A percentile compares a stretch with the other conserved stretches of the same genome.
phyloP scores from a whole-genome alignment of 441 rosid genomes.

The Erysimum cheiri region DNA sequence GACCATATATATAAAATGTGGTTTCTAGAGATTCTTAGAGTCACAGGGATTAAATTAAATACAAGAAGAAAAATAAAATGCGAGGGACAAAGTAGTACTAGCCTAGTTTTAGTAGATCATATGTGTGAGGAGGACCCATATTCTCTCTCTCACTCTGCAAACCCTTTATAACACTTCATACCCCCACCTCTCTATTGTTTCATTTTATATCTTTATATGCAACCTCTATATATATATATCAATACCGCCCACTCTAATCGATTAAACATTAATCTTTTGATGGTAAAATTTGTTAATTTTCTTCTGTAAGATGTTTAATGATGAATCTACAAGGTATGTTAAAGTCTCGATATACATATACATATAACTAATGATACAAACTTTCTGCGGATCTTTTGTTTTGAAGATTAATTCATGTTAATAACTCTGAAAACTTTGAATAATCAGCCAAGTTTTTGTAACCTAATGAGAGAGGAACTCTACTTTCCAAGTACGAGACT shows the following conservation, averaged over 20 bases:
- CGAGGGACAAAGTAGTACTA: conserved; percentile 47
- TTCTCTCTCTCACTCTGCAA: conserved; percentile 21
- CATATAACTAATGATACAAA: neutral
- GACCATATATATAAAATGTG: conserved; percentile 37
- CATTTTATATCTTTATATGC: conserved; percentile 16
- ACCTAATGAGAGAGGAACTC: neutral
- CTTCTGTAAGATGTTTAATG: conserved; percentile 1
- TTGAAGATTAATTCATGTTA: too few relatives aligned
- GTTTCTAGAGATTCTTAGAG: conserved; percentile 38
- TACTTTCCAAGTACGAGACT: conserved; percentile 5
- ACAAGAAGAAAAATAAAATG: conserved; percentile 25
- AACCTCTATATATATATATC: conserved; percentile 24
- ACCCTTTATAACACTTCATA: conserved; percentile 41
- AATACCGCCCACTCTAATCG: conserved; percentile 17
- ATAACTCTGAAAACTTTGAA: neutral
- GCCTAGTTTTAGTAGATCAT: conserved; percentile 47
- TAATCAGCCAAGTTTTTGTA: conserved; percentile 3
- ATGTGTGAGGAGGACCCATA: conserved; percentile 44
- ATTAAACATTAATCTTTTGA: conserved; percentile 1
- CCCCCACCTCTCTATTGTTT: conserved; percentile 31
- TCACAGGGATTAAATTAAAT: conserved; percentile 30
- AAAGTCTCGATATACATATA: neutral
- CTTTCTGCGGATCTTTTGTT: neutral
- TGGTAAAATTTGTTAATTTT: neutral
- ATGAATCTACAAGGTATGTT: neutral